Evolutionary conservation across 2,329 filamentous ascomycete species (phyloP).

Genomic region (Neospermospora avenae): DNA sequence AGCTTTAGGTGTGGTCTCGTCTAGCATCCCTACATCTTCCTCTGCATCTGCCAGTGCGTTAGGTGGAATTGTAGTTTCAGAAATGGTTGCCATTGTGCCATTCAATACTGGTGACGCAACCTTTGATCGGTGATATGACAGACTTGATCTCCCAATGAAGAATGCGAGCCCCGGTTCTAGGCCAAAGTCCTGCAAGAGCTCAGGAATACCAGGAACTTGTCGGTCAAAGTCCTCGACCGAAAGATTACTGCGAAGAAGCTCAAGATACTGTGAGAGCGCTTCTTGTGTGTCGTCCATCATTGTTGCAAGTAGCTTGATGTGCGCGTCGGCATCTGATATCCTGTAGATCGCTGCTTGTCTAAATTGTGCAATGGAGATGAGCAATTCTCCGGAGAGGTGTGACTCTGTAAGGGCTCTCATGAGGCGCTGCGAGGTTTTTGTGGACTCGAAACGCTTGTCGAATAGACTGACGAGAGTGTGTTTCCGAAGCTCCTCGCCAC

Average conservation of each 20-base stretch:
- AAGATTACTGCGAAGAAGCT: constrained; percentile 79
- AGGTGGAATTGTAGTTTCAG: constrained; percentile 4
- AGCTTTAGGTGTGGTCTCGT: not conserved
- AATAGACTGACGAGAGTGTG: constrained; percentile 77
- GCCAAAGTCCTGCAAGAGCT: constrained; percentile 74
- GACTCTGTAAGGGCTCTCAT: constrained; percentile 76
- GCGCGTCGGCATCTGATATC: constrained; percentile 66
- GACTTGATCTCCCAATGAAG: constrained; percentile 72
- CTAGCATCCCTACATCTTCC: constrained; percentile 47
- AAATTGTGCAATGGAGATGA: constrained; percentile 90
- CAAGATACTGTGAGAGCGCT: constrained; percentile 82
- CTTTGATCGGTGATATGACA: constrained; percentile 59
- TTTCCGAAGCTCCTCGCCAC: constrained; percentile 73
- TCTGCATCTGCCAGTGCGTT: constrained; percentile 44
- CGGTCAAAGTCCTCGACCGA: constrained; percentile 72
- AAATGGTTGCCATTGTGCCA: constrained; percentile 21
- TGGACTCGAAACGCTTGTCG: constrained; percentile 76
- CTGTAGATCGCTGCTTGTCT: constrained; percentile 81
- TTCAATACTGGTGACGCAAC: constrained; percentile 21
- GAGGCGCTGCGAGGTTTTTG: constrained; percentile 72
- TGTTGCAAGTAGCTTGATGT: constrained; percentile 84
- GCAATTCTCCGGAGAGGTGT: constrained; percentile 72
- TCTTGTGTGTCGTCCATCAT: constrained; percentile 88
- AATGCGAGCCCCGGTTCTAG: constrained; percentile 81
- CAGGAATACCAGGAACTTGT: constrained; percentile 70